phyloP scores from a whole-genome alignment of 2,329 filamentous ascomycete species.

The Trichoderma afroharzianum region DNA sequence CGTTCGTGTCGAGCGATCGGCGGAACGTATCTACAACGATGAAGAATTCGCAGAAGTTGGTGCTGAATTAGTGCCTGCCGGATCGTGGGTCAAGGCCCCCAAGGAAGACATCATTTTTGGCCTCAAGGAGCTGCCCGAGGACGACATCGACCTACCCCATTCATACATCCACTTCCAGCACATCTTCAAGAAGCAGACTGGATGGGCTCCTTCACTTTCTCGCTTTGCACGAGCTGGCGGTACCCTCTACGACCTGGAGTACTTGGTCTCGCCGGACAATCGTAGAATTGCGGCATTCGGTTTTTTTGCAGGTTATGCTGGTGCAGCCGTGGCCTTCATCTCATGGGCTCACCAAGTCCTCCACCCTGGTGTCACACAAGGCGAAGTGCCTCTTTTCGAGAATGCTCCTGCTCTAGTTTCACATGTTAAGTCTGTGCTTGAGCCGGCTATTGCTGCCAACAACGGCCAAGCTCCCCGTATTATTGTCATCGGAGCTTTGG shows the following conservation, averaged over 20 bases:
- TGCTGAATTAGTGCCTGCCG: slow-evolving; percentile 51
- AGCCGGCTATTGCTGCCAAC: background rate
- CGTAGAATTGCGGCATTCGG: background rate
- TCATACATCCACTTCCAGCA: slow-evolving; percentile 3
- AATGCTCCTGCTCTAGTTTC: background rate
- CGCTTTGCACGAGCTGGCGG: background rate
- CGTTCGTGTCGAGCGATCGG: slow-evolving; percentile 63
- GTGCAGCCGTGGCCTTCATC: background rate
- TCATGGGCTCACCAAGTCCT: background rate
- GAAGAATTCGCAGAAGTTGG: slow-evolving; percentile 59
- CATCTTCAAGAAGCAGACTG: slow-evolving; percentile 3
- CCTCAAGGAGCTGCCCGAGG: slow-evolving; percentile 45
- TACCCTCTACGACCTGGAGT: background rate
- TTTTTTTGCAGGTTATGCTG: background rate
- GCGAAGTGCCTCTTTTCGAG: background rate
- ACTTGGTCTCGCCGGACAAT: too few species aligned
- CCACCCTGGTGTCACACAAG: background rate
- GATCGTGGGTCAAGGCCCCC: slow-evolving; percentile 28
- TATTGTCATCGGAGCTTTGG: slow-evolving; percentile 2
- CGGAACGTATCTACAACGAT: slow-evolving; percentile 61
- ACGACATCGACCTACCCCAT: background rate
- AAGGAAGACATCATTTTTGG: slow-evolving; percentile 64
- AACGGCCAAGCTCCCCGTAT: slow-evolving; percentile 5
- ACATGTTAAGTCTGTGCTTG: background rate
- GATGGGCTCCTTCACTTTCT: background rate